Conservation (phyloP, 495 filamentous ascomycete genomes). For the Podospora comata region DNA sequence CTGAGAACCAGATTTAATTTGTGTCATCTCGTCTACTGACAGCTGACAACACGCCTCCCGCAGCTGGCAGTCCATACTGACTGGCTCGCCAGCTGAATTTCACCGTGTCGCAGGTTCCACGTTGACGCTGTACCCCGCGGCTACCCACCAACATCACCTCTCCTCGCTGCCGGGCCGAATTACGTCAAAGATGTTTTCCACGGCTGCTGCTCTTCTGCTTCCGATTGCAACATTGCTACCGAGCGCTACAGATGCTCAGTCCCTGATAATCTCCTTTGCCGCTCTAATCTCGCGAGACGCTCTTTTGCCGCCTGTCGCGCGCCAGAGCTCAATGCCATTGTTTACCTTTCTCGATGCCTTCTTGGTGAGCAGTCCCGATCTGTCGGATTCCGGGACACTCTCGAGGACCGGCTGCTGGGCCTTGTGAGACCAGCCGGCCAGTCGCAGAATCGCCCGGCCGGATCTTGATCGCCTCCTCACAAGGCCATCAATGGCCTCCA, state of each 20-base stretch:
- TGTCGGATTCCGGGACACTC: slow-evolving; percentile 23
- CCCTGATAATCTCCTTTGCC: slow-evolving; percentile 25
- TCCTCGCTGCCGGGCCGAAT: slow-evolving; percentile 1
- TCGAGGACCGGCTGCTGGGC: slow-evolving; percentile 14
- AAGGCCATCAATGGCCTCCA: slow-evolving; percentile 11
- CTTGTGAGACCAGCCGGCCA: slow-evolving; percentile 22
- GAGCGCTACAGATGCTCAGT: slow-evolving; percentile 19
- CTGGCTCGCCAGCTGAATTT: slow-evolving; percentile 9
- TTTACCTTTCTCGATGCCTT: slow-evolving; percentile 9
- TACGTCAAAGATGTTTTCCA: not conserved
- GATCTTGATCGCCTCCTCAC: slow-evolving; percentile 19
- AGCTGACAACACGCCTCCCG: slow-evolving; percentile 9
- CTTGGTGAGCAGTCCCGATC: slow-evolving; percentile 26
- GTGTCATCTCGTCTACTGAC: slow-evolving; percentile 24
- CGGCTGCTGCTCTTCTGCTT: not conserved
- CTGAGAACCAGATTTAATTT: slow-evolving; percentile 13
- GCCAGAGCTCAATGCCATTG: slow-evolving; percentile 15
- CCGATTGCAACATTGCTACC: slow-evolving; percentile 19
- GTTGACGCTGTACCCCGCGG: slow-evolving; percentile 20
- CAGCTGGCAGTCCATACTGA: slow-evolving; percentile 16
- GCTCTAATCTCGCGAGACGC: slow-evolving; percentile 14
- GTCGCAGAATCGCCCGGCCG: slow-evolving; percentile 21
- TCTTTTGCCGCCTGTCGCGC: slow-evolving; percentile 25
- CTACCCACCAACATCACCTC: slow-evolving; percentile 8
- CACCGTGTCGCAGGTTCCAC: slow-evolving; percentile 8